Conservation (phyloP, 495 filamentous ascomycete species). For the Bryoglossum gracile region DNA sequence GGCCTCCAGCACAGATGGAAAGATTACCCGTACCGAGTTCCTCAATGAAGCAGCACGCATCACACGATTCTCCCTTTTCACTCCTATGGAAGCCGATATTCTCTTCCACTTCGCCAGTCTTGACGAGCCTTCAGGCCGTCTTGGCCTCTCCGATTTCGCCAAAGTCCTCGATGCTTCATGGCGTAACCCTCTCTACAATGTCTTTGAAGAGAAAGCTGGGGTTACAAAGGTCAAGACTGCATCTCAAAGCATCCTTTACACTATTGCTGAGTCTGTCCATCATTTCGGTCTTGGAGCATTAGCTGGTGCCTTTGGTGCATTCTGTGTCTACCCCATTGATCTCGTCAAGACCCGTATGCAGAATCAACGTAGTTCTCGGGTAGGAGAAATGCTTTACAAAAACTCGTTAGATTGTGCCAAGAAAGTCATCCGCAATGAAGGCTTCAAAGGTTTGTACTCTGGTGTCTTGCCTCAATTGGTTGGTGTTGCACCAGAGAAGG, state of each 20-base stretch:
- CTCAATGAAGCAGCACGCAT: slow-evolving; percentile 86
- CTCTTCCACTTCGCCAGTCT: slow-evolving; percentile 96
- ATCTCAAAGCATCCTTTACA: slow-evolving; percentile 44
- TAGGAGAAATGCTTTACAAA: slow-evolving; percentile 86
- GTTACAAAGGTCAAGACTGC: slow-evolving; percentile 42
- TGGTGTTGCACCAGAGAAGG: slow-evolving; percentile 96
- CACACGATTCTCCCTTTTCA: slow-evolving; percentile 89
- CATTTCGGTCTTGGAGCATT: slow-evolving; percentile 83
- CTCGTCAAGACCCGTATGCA: slow-evolving; percentile 98
- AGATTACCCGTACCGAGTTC: slow-evolving; percentile 90
- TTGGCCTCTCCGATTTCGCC: slow-evolving; percentile 79
- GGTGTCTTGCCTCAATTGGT: slow-evolving; percentile 92
- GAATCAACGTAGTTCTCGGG: slow-evolving; percentile 76
- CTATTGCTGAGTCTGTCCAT: slow-evolving; percentile 70
- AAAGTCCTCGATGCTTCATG: slow-evolving; percentile 93
- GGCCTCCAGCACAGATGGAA: slow-evolving; percentile 75
- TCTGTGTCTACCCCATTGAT: slow-evolving; percentile 99
- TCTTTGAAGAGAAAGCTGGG: slow-evolving; percentile 33
- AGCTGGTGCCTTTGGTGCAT: slow-evolving; percentile 94
- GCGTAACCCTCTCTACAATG: slow-evolving; percentile 45
- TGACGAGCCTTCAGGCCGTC: slow-evolving; percentile 75
- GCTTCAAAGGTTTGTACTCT: slow-evolving; percentile 82
- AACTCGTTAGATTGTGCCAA: slow-evolving; percentile 90
- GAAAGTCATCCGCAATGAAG: slow-evolving; percentile 91
- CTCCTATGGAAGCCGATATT: slow-evolving; percentile 98